Conservation (phyloP, 2,329 filamentous ascomycete species). For the Nemania sp. region DNA sequence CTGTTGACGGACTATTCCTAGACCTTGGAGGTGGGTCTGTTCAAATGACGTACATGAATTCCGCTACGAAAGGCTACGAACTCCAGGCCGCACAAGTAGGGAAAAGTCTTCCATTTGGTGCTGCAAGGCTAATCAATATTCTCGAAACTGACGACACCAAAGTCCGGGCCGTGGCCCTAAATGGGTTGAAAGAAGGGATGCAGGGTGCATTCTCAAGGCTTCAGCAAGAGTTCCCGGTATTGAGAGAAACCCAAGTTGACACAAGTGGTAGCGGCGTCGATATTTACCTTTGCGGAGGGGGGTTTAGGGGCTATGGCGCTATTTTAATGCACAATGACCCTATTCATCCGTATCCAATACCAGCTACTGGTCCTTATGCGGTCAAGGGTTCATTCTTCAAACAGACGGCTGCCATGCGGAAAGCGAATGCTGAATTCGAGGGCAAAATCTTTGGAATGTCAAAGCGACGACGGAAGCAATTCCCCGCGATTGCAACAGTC, state of each 20-base stretch:
- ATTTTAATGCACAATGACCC: constrained; percentile 83
- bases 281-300: constrained; percentile 88
- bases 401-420: constrained; percentile 63
- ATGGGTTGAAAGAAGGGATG: constrained; percentile 69
- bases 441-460: constrained; percentile 81
- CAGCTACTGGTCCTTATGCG: constrained; percentile 83
- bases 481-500: constrained; percentile 84
- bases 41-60: constrained; percentile 73
- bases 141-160: constrained; percentile 57
- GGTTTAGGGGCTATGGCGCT: constrained; percentile 91
- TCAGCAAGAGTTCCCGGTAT: constrained; percentile 61
- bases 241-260: constrained; percentile 58
- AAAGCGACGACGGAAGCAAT: constrained; percentile 80
- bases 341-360: constrained; percentile 83
- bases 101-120: constrained; percentile 71
- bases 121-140: constrained; percentile 66
- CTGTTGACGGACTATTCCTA: constrained; percentile 82
- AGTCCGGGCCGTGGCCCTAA: constrained; percentile 60
- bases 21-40: constrained; percentile 83
- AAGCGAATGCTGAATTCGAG: constrained; percentile 61
- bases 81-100: constrained; percentile 65
- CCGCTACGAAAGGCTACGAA: constrained; percentile 60
- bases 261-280: constrained; percentile 64
- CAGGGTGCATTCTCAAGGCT: constrained; percentile 69
- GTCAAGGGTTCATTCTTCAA: constrained; percentile 72